Evolutionary conservation across 1,284 basidiomycete species (phyloP).

Genomic region (Cutaneotrichosporon arboriforme): DNA sequence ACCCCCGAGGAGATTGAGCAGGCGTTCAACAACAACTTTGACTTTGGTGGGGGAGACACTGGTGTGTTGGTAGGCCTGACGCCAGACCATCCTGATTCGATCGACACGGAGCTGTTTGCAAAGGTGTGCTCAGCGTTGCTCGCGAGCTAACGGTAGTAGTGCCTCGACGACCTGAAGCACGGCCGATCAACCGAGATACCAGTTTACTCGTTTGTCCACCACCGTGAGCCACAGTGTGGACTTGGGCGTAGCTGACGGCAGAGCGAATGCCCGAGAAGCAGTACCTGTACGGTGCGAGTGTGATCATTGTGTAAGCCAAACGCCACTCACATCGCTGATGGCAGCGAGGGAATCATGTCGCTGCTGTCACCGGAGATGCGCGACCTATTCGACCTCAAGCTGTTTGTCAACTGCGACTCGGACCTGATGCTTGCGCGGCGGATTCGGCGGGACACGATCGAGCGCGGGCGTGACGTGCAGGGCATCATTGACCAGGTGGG

Average conservation of each 20-base stretch:
- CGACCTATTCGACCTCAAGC: conserved; percentile 85
- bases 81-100: conserved; percentile 79
- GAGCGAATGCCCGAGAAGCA: conserved; percentile 75
- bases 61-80: not conserved
- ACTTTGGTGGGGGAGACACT: conserved; percentile 54
- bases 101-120: conserved; percentile 83
- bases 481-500: conserved; percentile 76
- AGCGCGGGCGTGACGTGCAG: conserved; percentile 76
- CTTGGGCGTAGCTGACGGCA: conserved; percentile 14
- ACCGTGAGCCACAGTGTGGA: conserved; percentile 57
- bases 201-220: conserved; percentile 86
- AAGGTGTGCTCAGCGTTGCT: conserved; percentile 52
- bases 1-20: conserved; percentile 68
- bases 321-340: conserved; percentile 9
- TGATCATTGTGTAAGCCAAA: conserved; percentile 67
- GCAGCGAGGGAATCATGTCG: conserved; percentile 80
- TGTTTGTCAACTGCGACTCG: conserved; percentile 67
- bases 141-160: conserved; percentile 54
- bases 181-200: conserved; percentile 67
- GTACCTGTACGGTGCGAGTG: conserved; percentile 91
- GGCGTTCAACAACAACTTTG: conserved; percentile 77
- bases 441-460: conserved; percentile 78
- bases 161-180: conserved; percentile 74
- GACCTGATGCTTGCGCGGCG: conserved; percentile 95
- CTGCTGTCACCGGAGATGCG: conserved; percentile 73